Base-by-base conservation (phyloP, 176 grass and related monocot species). In the Lolium rigidum region DNA sequence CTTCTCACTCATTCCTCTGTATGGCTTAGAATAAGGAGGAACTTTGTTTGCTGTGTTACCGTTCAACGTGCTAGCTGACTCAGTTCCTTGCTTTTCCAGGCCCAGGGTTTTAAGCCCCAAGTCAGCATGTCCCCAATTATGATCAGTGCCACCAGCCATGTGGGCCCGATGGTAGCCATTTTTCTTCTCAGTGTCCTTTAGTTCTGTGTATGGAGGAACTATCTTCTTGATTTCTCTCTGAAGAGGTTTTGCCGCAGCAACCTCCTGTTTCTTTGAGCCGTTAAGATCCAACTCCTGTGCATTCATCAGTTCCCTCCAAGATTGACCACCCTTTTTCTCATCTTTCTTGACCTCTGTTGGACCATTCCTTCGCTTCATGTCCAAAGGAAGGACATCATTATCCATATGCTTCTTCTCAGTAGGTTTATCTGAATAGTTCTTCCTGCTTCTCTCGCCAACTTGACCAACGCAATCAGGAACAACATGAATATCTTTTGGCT, bases 401-500 rank as follows among this genome's bases (percentile, higher is more conserved):
- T 83, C 64, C 74, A 78, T 20, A 39, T 72, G n/a, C 10, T 85
- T 76, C 63, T 65, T 83, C 74, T 79, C 85, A 49, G 88, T 70
- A 76, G 76, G 80, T 86, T 90, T 92, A 48, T 85, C 60, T 65
- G 77, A 68, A 71, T 68, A 24, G 6, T 61, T 86, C 72, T 85
- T 95, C 58, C 62, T 80, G 71, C 47, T 88, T 83, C 82, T 90
- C 83, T 89, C 81, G 1, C 84, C 65, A 26, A 76, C 7, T 37
- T 71, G 78, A 73, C 46, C 77, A 87, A 66, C 66, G 38, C 72
- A 75, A 73, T 86, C 86, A 91, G 92, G 82, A 87, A 91, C 68
- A 10, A 93, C 89, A 89, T 93, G 89, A 70, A 91, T 94, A 88
- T 93, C 90, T 88, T 99, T 93, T 10, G 88, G 88, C 55, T 96